Base-by-base conservation (phyloP, 2,329 filamentous ascomycete genomes). In the Diaporthe vexans region DNA sequence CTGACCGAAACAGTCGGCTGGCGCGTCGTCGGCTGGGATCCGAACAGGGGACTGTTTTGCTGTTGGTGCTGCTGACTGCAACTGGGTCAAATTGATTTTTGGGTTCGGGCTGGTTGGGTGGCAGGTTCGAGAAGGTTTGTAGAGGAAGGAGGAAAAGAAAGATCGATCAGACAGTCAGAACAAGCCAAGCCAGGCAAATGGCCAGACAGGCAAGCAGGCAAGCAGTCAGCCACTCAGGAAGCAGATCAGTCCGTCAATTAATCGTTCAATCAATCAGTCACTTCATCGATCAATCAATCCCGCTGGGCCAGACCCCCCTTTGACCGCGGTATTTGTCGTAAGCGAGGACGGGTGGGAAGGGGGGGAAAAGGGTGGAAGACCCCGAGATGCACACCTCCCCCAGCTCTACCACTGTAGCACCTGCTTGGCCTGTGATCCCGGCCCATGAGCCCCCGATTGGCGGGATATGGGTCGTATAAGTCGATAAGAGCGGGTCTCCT, bases 401-500 rank as follows among this genome's bases (percentile, higher is more conserved):
- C 59, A 43, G 40, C 15, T 21, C 17, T 48, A 3, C 19, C 9
- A 21, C 59, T 21, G 35, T 43, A n/a, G 43, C 58, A 51, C 29
- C 21, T 37, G n/a, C n/a, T 43, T 40, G 51, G 61, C 43, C 46
- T 35, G 29, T n/a, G 63, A 67, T 67, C 63, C 63, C 63, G 63
- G 63, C 46, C 21, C 46, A 67, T 52, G 43, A 33, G 29, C 29
- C 63, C 63, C 63, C 46, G 37, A 72, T 72, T 72, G 69, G 69
- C 43, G 46, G 57, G 63, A 37, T 26, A 19, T 37, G 26, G 43
- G 37, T 63, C 69, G 69, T 72, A 35, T 63, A 63, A 40, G 57
- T 52, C 56, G 57, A 72, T 72, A 72, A 54, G 63, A 54, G 57
- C 57, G 69, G 69, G 69, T 61, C 69, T n/a, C 29, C 21, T 51